Conservation (phyloP, 176 grass and related monocot species). For the Carex pumila region DNA sequence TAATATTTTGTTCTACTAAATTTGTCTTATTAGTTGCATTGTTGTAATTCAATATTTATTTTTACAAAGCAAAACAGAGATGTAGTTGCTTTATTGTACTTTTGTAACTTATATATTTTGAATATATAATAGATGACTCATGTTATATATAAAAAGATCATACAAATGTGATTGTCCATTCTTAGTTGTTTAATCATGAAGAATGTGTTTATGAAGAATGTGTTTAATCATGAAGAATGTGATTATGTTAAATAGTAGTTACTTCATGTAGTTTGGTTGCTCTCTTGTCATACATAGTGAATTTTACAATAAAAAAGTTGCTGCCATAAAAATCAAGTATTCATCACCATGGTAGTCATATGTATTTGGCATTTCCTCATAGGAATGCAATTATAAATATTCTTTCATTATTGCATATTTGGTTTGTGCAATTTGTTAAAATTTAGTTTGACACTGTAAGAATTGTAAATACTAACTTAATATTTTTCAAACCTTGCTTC, state of each 20-base stretch:
- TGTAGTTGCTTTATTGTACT: background rate
- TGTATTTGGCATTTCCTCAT: too few relatives aligned
- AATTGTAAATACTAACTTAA: too few relatives aligned
- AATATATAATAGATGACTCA: background rate
- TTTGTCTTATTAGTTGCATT: background rate
- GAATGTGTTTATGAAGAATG: background rate
- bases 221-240: background rate
- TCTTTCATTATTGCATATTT: too few relatives aligned
- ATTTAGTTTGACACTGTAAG: too few relatives aligned
- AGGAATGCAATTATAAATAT: too few relatives aligned
- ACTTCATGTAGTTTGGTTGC: background rate
- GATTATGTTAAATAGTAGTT: background rate
- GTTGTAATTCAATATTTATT: background rate
- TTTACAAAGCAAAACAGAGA: background rate
- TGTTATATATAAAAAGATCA: background rate
- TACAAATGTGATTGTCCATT: background rate
- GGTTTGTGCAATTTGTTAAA: too few relatives aligned
- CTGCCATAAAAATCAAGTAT: too few relatives aligned
- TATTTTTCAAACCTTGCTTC: too few relatives aligned
- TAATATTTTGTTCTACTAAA: background rate
- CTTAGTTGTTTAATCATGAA: too few relatives aligned
- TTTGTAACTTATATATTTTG: background rate
- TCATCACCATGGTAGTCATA: too few relatives aligned
- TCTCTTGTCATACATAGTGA: background rate
- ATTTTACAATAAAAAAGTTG: too few relatives aligned